A percentile compares a stretch with the other conserved stretches of the same genome.
Evolutionary conservation across 495 filamentous ascomycete species (phyloP).

Genomic region (Xylaria grammica): DNA sequence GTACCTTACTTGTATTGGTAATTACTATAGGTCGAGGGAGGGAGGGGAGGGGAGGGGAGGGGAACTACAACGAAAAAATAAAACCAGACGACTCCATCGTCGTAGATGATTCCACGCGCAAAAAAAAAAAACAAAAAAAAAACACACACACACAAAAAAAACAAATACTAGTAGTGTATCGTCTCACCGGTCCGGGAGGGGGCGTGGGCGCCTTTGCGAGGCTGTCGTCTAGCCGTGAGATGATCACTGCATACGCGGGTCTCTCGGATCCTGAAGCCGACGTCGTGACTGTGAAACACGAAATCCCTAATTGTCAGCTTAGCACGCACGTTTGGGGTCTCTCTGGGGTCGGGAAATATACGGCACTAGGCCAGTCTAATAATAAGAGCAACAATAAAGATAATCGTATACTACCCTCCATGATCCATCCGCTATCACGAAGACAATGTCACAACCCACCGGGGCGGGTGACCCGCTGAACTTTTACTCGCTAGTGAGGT

Average conservation of each 20-base stretch:
- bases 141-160: not conserved
- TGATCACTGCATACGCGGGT: slow-evolving; percentile 22
- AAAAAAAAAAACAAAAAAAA: not conserved
- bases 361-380: slow-evolving; percentile 13
- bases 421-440: slow-evolving; percentile 19
- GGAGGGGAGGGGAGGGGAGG: not conserved
- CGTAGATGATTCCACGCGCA: slow-evolving; percentile 1
- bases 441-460: slow-evolving; percentile 21
- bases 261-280: slow-evolving; percentile 24
- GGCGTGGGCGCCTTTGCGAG: slow-evolving; percentile 6
- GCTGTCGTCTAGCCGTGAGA: slow-evolving; percentile 17
- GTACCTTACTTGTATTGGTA: not conserved
- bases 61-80: not conserved
- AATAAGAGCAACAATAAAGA: not conserved
- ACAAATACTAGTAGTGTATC: not conserved
- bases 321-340: slow-evolving; percentile 12
- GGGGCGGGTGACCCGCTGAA: slow-evolving; percentile 19
- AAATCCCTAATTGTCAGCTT: slow-evolving; percentile 4
- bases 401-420: slow-evolving; percentile 5
- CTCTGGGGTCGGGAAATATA: slow-evolving; percentile 20
- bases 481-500: slow-evolving; percentile 10
- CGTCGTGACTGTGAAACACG: slow-evolving; percentile 17
- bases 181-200: slow-evolving; percentile 14
- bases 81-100: not conserved
- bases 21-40: no score